Evolutionary conservation across 2,329 filamentous ascomycete species (phyloP), one percentile per base, ranked within the genome.

Genomic region (Penicillium sp.): DNA sequence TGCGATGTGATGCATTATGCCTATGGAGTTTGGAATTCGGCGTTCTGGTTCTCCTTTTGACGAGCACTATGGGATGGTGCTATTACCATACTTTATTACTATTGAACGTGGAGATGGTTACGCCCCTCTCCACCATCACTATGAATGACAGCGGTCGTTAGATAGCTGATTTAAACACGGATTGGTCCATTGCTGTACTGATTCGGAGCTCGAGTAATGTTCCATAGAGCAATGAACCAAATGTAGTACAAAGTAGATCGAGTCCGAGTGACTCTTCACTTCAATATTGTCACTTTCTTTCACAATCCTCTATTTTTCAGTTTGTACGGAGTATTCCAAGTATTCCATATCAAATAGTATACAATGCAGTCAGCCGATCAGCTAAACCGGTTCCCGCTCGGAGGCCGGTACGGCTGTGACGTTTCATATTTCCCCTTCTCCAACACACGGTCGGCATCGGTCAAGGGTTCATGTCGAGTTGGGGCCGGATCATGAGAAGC

Each of bases 401-500:
- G 80, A 70, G 84, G 85, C 60, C 80, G 75, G 70, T 84, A 97
- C 48, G 89, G 85, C 59, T 80, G 77, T 46, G 75, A 76, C 29
- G 86, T 84, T 73, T 97, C 90, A 69, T 94, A 97, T 72, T 95
- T 95, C 68, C 88, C 86, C 76, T 88, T 94, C 69, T 90, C 87
- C 32, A 74, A 62, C 24, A 86, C 75, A 56, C 78, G 75, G 64
- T 88, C 77, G 38, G 75, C 72, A 65, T 87, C 85, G 37, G 80
- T 86, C 56, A 83, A 77, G 2, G 87, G 85, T 53, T 85, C 86
- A 71, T 95, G 89, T 57, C 83, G 76, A 46, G 88, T 94, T 9
- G 89, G 85, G 12, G 90, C 89, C n/a, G 88, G 88, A 71, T 95
- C 90, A 55, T 75, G 74, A 62, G 78, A 81, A 29, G 83, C 81